phyloP scores from a whole-genome alignment of 73 alveolate species.

The Blepharisma japonicum region DNA sequence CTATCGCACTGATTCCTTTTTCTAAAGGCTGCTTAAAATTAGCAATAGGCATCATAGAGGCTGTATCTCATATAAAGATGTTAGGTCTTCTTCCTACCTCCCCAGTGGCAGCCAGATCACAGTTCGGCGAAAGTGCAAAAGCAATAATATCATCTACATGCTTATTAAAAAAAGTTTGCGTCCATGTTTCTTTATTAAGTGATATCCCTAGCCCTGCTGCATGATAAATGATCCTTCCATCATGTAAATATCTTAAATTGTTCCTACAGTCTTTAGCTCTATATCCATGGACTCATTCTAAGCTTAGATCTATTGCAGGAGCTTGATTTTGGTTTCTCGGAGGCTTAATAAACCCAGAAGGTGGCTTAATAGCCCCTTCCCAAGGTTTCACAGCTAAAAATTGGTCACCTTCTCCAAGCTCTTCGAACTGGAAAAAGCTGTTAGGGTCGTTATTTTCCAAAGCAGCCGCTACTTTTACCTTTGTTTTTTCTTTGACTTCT shows the following conservation, averaged over 20 bases:
- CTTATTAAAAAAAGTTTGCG: slow-evolving; percentile 68
- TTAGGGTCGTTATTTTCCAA: slow-evolving; percentile 41
- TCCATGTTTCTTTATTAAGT: slow-evolving; percentile 54
- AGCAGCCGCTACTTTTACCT: slow-evolving; percentile 48
- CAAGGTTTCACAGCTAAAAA: slow-evolving; percentile 81
- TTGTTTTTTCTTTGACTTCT: slow-evolving; percentile 36
- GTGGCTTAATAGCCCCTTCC: slow-evolving; percentile 67
- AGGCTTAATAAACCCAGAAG: slow-evolving; percentile 60
- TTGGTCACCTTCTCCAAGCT: slow-evolving; percentile 87
- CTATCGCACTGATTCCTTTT: slow-evolving; percentile 73
- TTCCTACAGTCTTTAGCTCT: slow-evolving; percentile 94
- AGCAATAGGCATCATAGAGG: slow-evolving; percentile 61
- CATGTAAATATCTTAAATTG: slow-evolving; percentile 71
- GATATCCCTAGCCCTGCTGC: slow-evolving; percentile 92
- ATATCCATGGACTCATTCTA: slow-evolving; percentile 94
- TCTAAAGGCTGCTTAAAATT: slow-evolving; percentile 59
- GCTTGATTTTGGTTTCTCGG: slow-evolving; percentile 72
- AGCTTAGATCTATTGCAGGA: slow-evolving; percentile 75
- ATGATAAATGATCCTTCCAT: slow-evolving; percentile 81
- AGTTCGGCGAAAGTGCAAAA: slow-evolving; percentile 74
- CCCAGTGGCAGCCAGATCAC: slow-evolving; percentile 90
- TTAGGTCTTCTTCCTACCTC: slow-evolving; percentile 74
- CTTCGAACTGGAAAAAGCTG: slow-evolving; percentile 68
- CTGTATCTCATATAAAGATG: slow-evolving; percentile 87
- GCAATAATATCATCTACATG: slow-evolving; percentile 89